Base-by-base conservation (phyloP, 2,329 filamentous ascomycete genomes). In the Aureobasidium sp. region DNA sequence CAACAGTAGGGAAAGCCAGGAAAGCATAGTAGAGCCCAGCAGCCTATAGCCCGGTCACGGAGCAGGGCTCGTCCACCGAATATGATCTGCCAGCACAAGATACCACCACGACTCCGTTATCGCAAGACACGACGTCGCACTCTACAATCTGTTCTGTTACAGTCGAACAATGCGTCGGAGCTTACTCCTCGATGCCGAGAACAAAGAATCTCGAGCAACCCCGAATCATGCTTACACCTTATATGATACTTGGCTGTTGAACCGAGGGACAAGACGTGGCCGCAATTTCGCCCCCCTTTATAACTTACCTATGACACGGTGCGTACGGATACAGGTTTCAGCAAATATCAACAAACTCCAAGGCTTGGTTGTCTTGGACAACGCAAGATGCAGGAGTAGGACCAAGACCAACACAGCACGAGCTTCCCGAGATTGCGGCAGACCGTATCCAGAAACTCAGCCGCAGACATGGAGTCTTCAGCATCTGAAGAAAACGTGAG, bases 401-500 rank as follows among this genome's bases (percentile, higher is more conserved):
- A 48, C 43, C 42, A 36, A 47, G 55, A n/a, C 25, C 6, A 23
- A 11, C 18, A 23, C 58, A 50, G 45, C 45, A 40, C 58, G 43
- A 61, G 58, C 31, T 43, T 38, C n/a, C 58, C 40, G 45, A 61
- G 43, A 61, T 61, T 50, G 58, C 58, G 23, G 45, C n/a, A 27
- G 45, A 31, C 31, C 45, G 9, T 27, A 47, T 47, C 20, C 29
- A 27, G 20, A 43, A 40, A 29, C 9, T 29, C 33, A 40, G 33
- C 45, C 33, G 45, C 58, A 16, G 36, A 11, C 40, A 25, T 15
- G n/a, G 45, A 31, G 20, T 50, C 58, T 61, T 50, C 58, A 61
- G 58, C 31, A 40, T 50, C 58, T 61, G 58, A 38, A 40, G 58
- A 61, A 50, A 48, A 48, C 45, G 43, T 61, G 43, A 50, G 31